These are phyloP conservation scores for Pontederia paniculata DNA, from an alignment of 176 grass and related monocot genomes.

Conservation along the genomic window DNA sequence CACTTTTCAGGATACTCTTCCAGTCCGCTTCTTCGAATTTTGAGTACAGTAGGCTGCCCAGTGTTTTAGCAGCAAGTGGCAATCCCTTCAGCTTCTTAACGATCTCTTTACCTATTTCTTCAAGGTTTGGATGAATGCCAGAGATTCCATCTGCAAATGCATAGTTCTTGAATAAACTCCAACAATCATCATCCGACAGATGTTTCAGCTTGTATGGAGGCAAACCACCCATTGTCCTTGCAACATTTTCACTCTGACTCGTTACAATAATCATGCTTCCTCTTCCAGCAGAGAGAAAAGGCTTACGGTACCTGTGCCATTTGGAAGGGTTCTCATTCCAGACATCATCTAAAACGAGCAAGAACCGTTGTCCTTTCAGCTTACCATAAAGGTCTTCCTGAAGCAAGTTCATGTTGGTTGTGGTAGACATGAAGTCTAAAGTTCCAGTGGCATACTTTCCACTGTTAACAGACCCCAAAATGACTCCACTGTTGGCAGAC, in stretches of 20 bases:
- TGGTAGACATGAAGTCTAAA: slow-evolving; percentile 13
- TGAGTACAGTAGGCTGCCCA: slow-evolving; percentile 54
- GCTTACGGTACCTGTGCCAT: slow-evolving; percentile 44
- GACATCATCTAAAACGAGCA: slow-evolving; percentile 77
- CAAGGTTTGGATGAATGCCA: slow-evolving; percentile 35
- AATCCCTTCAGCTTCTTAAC: slow-evolving; percentile 71
- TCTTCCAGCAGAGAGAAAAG: slow-evolving; percentile 24
- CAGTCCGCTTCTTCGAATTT: slow-evolving; percentile 41
- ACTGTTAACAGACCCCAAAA: no score
- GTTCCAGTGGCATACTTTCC: no score
- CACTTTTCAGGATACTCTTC: slow-evolving; percentile 53
- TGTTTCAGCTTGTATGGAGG: slow-evolving; percentile 38
- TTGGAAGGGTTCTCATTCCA: slow-evolving; percentile 66
- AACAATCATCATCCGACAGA: slow-evolving; percentile 52
- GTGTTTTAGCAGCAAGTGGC: slow-evolving; percentile 59
- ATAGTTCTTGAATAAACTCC: slow-evolving; percentile 64
- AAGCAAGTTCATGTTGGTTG: slow-evolving; percentile 53
- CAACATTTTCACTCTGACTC: slow-evolving; percentile 48
- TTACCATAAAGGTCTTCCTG: slow-evolving; percentile 52
- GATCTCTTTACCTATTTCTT: slow-evolving; percentile 61
- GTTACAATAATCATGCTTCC: slow-evolving; percentile 72
- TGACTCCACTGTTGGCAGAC: slow-evolving; percentile 22
- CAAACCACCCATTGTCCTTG: slow-evolving; percentile 33
- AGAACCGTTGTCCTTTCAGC: slow-evolving; percentile 47
- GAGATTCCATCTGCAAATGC: slow-evolving; percentile 51